phyloP scores from a whole-genome alignment of 768 basidiomycete species.

The Symmetrospora coprosmae region DNA sequence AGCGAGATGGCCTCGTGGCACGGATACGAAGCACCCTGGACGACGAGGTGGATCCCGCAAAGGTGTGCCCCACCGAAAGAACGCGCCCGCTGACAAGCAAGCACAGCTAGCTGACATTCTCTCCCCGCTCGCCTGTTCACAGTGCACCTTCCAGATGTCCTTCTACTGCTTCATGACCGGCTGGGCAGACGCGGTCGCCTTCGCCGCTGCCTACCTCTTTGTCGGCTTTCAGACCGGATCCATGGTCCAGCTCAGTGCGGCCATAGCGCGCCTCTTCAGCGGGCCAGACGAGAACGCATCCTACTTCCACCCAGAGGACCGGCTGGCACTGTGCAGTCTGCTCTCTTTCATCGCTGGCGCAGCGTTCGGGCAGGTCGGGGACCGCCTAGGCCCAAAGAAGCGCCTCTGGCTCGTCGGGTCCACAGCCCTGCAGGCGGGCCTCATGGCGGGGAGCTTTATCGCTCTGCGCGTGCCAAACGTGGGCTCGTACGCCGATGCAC shows the following conservation, averaged over 20 bases:
- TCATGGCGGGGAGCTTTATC: conserved; percentile 53
- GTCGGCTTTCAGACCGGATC: conserved; percentile 62
- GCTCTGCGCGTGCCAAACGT: not conserved
- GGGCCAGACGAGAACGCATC: conserved; percentile 38
- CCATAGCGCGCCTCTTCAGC: conserved; percentile 62
- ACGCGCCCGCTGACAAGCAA: not conserved
- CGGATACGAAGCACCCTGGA: too few species aligned
- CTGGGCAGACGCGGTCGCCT: conserved; percentile 49
- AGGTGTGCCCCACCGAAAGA: too few species aligned
- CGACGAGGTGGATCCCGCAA: too few species aligned
- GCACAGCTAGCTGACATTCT: not conserved
- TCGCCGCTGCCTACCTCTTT: conserved; percentile 70
- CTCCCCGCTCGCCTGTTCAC: not conserved
- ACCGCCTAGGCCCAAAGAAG: conserved; percentile 57
- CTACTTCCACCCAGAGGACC: conserved; percentile 62
- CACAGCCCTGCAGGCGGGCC: conserved; percentile 57
- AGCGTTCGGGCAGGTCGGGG: conserved; percentile 70
- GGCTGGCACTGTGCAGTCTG: conserved; percentile 68
- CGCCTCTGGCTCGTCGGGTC: conserved; percentile 60
- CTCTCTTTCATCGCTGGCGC: conserved; percentile 62
- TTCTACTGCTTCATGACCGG: conserved; percentile 31
- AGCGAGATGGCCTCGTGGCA: too few species aligned
- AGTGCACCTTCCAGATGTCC: conserved; percentile 23
- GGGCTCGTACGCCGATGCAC: conserved; percentile 36
- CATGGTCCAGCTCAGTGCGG: conserved; percentile 54